Base-by-base conservation (phyloP, 768 basidiomycete species). In the Leucocoprinus leucothites region DNA sequence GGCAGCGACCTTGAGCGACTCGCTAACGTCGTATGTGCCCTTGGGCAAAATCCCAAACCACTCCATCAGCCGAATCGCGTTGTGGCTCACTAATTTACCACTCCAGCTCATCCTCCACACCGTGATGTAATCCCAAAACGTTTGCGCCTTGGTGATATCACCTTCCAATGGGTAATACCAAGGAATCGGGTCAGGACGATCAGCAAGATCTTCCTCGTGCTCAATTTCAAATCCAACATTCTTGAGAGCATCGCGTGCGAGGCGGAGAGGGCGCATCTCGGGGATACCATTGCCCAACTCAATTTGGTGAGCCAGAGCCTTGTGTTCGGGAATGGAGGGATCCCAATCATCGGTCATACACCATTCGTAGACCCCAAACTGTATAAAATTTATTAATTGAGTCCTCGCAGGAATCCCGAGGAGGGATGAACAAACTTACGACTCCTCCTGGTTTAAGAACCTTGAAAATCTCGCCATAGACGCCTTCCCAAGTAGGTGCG, bases 291-390 rank as follows among this genome's bases (percentile, higher is more conserved):
- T 94, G 19, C 97, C 96, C 54, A 97, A 76, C 69, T 98, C 95
- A 58, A 98, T 88, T 58, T 82, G 82, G 74, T 98, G 94, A 11
- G 92, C 91, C 56, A 98, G 85, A 43, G 81, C 81, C 74, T 94
- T 95, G 81, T 98, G 96, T 51, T 80, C 71, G 16, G 94, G 89
- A 66, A 79, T 89, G 44, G 88, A 81, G 36, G 90, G 82, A 71
- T 98, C 89, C 91, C 95, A 95, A 2, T 71, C 68, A 69, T 98
- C 94, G 18, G 97, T 98, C 97, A 99, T 98, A 71, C 86, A 87
- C 96, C 96, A 99, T 69, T 98, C 97, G 72, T 98, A 99, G 35
- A 98, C 90, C 65, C 95, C 96, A 70, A 97, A 97, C 90, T 95
- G 56, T n/a, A 18, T 9, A n/a, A n/a, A n/a, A n/a, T 21, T 34